phyloP scores from a whole-genome alignment of 208 protist species.

The Willaertia magna region DNA sequence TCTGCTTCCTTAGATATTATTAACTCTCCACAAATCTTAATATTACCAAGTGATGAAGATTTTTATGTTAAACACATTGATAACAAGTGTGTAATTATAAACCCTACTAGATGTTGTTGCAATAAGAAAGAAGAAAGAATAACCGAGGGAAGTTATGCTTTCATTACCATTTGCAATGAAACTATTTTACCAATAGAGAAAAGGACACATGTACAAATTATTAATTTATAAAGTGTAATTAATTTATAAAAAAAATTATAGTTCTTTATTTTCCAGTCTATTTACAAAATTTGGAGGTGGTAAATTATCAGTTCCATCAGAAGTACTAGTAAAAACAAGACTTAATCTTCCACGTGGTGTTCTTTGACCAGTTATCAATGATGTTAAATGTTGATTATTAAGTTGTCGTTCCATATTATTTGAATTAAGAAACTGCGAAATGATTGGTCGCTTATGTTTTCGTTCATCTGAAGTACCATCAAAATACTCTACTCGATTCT shows the following conservation, averaged over 20 bases:
- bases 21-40: background rate
- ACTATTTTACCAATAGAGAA: background rate
- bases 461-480: background rate
- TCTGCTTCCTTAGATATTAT: background rate
- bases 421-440: no score
- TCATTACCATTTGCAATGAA: background rate
- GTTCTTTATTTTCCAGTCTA: no score
- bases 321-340: no score
- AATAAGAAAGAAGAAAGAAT: background rate
- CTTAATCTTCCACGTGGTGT: no score
- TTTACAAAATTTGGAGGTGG: no score
- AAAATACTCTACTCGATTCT: background rate
- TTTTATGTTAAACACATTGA: no score
- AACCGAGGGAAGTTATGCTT: background rate
- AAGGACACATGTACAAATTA: background rate
- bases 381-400: no score
- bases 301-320: no score
- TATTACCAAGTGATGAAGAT: background rate
- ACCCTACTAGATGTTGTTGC: background rate
- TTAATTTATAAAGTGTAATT: no score
- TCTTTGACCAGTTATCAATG: no score
- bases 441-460: background rate
- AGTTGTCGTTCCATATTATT: no score
- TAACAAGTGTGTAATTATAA: background rate
- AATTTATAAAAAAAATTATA: no score